Evolutionary conservation across 2,329 filamentous ascomycete species (phyloP), one percentile per base, ranked within the genome.

Genomic region (Diaporthe nobilis): DNA sequence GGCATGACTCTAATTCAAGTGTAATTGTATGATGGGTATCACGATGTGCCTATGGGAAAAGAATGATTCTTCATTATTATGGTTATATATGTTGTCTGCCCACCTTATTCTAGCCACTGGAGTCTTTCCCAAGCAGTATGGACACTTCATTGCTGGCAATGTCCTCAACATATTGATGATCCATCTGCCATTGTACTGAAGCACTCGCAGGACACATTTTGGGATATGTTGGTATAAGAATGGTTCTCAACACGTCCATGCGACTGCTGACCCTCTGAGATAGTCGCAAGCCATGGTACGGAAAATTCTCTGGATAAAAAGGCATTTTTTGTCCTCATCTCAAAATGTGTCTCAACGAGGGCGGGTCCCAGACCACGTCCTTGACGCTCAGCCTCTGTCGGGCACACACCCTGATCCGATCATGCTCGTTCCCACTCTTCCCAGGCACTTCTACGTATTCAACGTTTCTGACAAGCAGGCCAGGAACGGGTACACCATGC

Each of bases 321-420:
- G 8, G 25, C 25, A 22, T 65, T 22, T 2, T 0, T 22, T 31
- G 7, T 10, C 58, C 3, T 76, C 75, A 77, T 28, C 76, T 74
- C 39, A 77, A 47, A 71, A 78, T 51, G 77, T 79, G 71, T 82
- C 78, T 84, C 81, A 81, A 78, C 44, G 4, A 28, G 49, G 79
- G 84, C 22, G 85, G 83, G 75, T 85, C 84, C 84, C 84, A 85
- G 6, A 86, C 81, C 28, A 85, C 79, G 39, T 85, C 84, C 44
- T 82, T 82, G 70, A 84, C 77, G 20, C 79, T 80, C 34, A 79
- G 74, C 71, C 82, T 81, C 22, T 78, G 80, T 71, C 82, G 81
- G 7, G 80, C 80, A 2, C 80, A 79, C 37, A 79, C 60, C 25
- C 42, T 37, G 15, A 77, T 61, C 9, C n/a, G 39, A 5, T 12